phyloP scores from a whole-genome alignment of 75 land plant genomes.

The Picea glauca region DNA sequence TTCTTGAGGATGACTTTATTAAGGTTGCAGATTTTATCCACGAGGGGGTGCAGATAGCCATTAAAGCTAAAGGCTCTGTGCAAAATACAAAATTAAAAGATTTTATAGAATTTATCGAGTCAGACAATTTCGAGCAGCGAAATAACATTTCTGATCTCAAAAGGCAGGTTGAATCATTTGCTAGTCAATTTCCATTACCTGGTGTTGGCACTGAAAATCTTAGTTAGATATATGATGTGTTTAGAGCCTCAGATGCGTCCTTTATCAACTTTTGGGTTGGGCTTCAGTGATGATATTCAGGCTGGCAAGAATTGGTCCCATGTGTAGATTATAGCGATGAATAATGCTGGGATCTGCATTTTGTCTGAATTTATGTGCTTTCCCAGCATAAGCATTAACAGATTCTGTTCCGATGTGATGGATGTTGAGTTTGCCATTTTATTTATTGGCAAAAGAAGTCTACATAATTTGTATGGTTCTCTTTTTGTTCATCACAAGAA shows the following conservation, averaged over 20 bases:
- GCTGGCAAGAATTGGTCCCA: neutral
- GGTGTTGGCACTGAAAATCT: conserved; percentile 21
- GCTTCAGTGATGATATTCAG: too few relatives aligned
- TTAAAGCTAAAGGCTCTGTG: conserved; percentile 43
- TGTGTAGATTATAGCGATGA: neutral
- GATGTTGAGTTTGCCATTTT: too few relatives aligned
- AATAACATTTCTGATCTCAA: conserved; percentile 44
- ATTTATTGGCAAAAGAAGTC: too few relatives aligned
- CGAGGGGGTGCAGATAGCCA: conserved; percentile 78
- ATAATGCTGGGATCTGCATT: neutral
- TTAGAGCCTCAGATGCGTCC: too few relatives aligned
- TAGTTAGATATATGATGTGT: too few relatives aligned
- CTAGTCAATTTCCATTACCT: conserved; percentile 77
- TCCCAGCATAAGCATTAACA: too few relatives aligned
- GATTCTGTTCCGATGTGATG: too few relatives aligned
- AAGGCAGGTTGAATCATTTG: conserved; percentile 60
- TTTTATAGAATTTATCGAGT: conserved; percentile 56
- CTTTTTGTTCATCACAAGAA: too few relatives aligned
- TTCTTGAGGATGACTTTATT: conserved; percentile 62
- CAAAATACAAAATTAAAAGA: conserved; percentile 76
- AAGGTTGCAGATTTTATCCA: conserved; percentile 79
- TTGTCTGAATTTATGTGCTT: too few relatives aligned
- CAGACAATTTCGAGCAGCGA: conserved; percentile 46
- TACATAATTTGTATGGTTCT: too few relatives aligned
- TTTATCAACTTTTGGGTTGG: too few relatives aligned